phyloP scores from a whole-genome alignment of 2,329 filamentous ascomycete genomes.

The Cercospora janseana region DNA sequence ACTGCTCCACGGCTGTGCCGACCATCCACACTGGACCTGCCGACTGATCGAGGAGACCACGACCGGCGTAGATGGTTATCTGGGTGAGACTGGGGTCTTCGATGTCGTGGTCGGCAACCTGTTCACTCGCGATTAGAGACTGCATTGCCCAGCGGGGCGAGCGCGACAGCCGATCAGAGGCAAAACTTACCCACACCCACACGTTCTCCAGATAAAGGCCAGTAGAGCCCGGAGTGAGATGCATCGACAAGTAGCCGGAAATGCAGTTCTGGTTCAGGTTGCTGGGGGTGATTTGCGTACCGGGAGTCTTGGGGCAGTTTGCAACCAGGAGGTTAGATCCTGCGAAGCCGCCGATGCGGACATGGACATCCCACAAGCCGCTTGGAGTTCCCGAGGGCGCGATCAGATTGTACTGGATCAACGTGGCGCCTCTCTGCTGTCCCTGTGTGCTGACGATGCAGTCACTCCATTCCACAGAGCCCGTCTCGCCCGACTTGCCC shows the following conservation, averaged over 20 bases:
- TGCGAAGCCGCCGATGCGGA: constrained; percentile 52
- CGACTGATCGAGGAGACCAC: constrained; percentile 80
- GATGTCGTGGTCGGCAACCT: constrained; percentile 86
- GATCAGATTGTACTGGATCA: constrained; percentile 72
- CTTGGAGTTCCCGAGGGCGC: constrained; percentile 40
- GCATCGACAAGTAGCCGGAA: constrained; percentile 34
- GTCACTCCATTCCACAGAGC: constrained; percentile 68
- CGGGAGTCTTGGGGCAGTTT: constrained; percentile 42
- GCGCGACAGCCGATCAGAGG: too few species aligned
- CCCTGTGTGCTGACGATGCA: constrained; percentile 69
- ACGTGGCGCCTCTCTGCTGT: constrained; percentile 63
- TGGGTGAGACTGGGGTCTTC: constrained; percentile 69
- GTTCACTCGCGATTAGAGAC: too few species aligned
- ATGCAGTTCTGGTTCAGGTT: constrained; percentile 33
- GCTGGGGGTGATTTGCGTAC: constrained; percentile 21
- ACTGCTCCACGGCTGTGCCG: constrained; percentile 64
- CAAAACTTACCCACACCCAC: constrained; percentile 92
- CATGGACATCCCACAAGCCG: constrained; percentile 59
- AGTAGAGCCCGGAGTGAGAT: constrained; percentile 55
- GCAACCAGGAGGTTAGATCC: constrained; percentile 48
- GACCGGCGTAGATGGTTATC: constrained; percentile 86
- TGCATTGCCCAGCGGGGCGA: too few species aligned
- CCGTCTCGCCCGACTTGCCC: constrained; percentile 62
- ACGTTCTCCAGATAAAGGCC: constrained; percentile 78
- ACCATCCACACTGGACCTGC: constrained; percentile 57